These are phyloP conservation scores for Magnolia sinica DNA, from an alignment of 164 flowering plant species.

Conservation along the genomic window DNA sequence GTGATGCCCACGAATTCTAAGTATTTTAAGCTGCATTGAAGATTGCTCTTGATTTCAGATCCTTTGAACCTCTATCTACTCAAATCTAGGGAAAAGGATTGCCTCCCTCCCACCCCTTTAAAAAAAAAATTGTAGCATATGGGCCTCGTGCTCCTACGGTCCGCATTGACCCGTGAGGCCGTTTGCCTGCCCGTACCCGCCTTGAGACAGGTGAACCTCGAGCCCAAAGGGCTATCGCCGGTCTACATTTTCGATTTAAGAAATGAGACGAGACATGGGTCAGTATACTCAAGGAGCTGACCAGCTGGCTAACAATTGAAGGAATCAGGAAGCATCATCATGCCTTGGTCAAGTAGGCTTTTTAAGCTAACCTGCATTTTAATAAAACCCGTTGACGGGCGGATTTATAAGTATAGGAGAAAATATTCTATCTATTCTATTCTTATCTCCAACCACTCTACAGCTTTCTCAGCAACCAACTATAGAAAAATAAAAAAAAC, in stretches of 20 bases:
- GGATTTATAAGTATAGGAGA: conserved; percentile 14
- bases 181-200: background rate
- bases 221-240: background rate
- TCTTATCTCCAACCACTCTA: conserved; percentile 49
- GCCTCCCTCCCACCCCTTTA: conserved; percentile 20
- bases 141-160: conserved; percentile 32
- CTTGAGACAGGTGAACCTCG: conserved; percentile 16
- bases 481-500: conserved; percentile 19
- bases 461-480: conserved; percentile 38
- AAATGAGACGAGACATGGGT: conserved; percentile 25
- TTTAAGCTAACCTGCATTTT: conserved; percentile 17
- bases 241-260: conserved; percentile 7
- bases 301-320: conserved; percentile 30
- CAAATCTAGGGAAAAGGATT: conserved; percentile 37
- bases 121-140: conserved; percentile 30
- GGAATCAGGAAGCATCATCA: conserved; percentile 58
- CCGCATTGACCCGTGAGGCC: background rate
- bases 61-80: conserved; percentile 33
- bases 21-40: conserved; percentile 24
- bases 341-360: conserved; percentile 32
- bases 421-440: conserved; percentile 26
- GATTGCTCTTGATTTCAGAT: conserved; percentile 36
- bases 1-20: conserved; percentile 23
- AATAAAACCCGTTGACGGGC: conserved; percentile 42
- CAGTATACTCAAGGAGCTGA: conserved; percentile 17